These are phyloP conservation scores for Leccinellum rugosiceps DNA, from an alignment of 768 basidiomycete species.

Conservation along the genomic window DNA sequence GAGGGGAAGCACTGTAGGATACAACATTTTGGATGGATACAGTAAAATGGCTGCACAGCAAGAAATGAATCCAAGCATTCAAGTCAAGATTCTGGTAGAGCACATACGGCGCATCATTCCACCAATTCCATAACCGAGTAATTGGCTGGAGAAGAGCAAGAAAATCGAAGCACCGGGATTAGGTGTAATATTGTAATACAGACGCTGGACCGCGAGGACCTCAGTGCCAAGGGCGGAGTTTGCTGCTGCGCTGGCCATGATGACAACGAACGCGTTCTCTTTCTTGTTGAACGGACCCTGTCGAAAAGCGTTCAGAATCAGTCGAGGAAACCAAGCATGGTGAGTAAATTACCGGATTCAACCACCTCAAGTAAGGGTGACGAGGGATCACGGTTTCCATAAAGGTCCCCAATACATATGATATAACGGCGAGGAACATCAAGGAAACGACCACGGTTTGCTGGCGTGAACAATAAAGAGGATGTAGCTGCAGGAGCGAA, in stretches of 20 bases:
- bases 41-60: slow-evolving; percentile 25
- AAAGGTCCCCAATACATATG: slow-evolving; percentile 46
- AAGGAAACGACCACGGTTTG: slow-evolving; percentile 53
- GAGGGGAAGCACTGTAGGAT: slow-evolving; percentile 32
- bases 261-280: slow-evolving; percentile 55
- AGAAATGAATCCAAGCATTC: neutral
- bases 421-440: slow-evolving; percentile 55
- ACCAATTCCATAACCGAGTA: slow-evolving; percentile 51
- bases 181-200: slow-evolving; percentile 52
- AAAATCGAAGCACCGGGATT: slow-evolving; percentile 48
- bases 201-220: slow-evolving; percentile 51
- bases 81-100: neutral
- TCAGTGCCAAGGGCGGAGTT: slow-evolving; percentile 54
- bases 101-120: slow-evolving; percentile 47
- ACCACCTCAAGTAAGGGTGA: slow-evolving; percentile 40
- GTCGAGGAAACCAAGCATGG: neutral
- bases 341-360: slow-evolving; percentile 43
- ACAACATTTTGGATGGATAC: slow-evolving; percentile 45
- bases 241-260: slow-evolving; percentile 55
- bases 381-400: slow-evolving; percentile 48
- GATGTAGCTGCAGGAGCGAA: neutral
- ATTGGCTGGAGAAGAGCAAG: slow-evolving; percentile 35
- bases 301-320: neutral
- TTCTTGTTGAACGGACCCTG: slow-evolving; percentile 60
- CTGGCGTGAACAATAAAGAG: slow-evolving; percentile 22